Base-by-base conservation (phyloP, 192 early-diverging fungal species). In the Gonapodya prolifera region DNA sequence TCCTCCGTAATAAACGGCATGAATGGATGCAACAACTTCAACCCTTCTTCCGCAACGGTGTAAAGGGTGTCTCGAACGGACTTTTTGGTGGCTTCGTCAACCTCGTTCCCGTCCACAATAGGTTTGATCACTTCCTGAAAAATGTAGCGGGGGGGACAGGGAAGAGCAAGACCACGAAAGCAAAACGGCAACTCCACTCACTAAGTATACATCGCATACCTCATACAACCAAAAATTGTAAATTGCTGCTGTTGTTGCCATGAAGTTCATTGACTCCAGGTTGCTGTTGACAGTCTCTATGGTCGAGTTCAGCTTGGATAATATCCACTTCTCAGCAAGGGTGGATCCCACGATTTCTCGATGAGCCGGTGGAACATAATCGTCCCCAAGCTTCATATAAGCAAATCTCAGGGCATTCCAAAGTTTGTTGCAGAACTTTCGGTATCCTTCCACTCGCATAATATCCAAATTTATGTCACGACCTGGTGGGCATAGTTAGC, bases 1-100 rank as follows among this genome's bases (percentile, higher is more conserved):
- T 99, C 98, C 83, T 99, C 98, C 34, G 98, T 99, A 70, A 99
- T 91, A 83, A 93, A 99, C 23, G 98, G 98, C 94, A 97, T 98
- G 86, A 99, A 94, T 61, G 98, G 98, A 80, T 98, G 96, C 79
- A 99, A 86, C 75, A 99, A 84, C 80, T 90, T 93, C 78, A 99
- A 86, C 17, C 93, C 96, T 75, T 87, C 85, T 78, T 99, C 96
- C 75, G 98, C 86, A 84, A 95, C 96, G 1, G 94, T 98, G 85
- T 97, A 98, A 69, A 99, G 86, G 13, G 93, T 95, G 77, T 98
- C 91, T 82, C 91, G 91, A 1, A 92, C 89, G 75, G 91, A 89
- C 76, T 79, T 75, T 79, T 83, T 82, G 23, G 77, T 78, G 0
- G 83, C 80, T 69, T 86, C 79, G 75, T 89, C 88, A 30, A 85